These are phyloP conservation scores for Scedosporium dehoogii DNA, from an alignment of 2,329 filamentous ascomycete species.

Conservation along the genomic window DNA sequence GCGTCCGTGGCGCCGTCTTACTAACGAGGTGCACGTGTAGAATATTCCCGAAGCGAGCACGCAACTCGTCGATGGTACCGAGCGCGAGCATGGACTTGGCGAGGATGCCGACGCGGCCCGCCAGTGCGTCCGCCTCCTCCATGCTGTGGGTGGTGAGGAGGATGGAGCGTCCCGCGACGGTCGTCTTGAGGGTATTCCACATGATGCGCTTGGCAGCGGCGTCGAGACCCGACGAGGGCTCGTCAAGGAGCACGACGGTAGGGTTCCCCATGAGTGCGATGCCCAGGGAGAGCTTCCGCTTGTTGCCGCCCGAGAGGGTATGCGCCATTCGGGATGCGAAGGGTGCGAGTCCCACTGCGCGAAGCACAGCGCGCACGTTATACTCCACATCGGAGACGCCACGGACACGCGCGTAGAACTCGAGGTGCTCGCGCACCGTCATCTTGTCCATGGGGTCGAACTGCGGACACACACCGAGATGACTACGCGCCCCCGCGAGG, in stretches of 20 bases:
- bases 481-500: slow-evolving; percentile 60
- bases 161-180: slow-evolving; percentile 68
- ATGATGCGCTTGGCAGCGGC: slow-evolving; percentile 85
- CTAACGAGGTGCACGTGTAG: slow-evolving; percentile 77
- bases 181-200: slow-evolving; percentile 74
- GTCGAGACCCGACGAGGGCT: slow-evolving; percentile 82
- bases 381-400: slow-evolving; percentile 66
- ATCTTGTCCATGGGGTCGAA: slow-evolving; percentile 82
- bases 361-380: slow-evolving; percentile 70
- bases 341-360: slow-evolving; percentile 64
- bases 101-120: slow-evolving; percentile 75
- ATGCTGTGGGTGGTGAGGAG: slow-evolving; percentile 88
- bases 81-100: slow-evolving; percentile 77
- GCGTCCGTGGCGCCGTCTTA: slow-evolving; percentile 62
- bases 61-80: slow-evolving; percentile 63
- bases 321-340: slow-evolving; percentile 68
- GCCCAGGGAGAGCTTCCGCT: slow-evolving; percentile 80
- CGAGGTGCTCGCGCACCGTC: slow-evolving; percentile 78
- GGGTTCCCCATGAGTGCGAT: slow-evolving; percentile 93
- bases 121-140: slow-evolving; percentile 89
- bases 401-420: slow-evolving; percentile 78
- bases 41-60: slow-evolving; percentile 65
- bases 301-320: slow-evolving; percentile 81
- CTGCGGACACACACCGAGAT: slow-evolving; percentile 87
- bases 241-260: slow-evolving; percentile 76